phyloP scores from a whole-genome alignment of 2,329 filamentous ascomycete species.

The Biscogniauxia mediterranea region DNA sequence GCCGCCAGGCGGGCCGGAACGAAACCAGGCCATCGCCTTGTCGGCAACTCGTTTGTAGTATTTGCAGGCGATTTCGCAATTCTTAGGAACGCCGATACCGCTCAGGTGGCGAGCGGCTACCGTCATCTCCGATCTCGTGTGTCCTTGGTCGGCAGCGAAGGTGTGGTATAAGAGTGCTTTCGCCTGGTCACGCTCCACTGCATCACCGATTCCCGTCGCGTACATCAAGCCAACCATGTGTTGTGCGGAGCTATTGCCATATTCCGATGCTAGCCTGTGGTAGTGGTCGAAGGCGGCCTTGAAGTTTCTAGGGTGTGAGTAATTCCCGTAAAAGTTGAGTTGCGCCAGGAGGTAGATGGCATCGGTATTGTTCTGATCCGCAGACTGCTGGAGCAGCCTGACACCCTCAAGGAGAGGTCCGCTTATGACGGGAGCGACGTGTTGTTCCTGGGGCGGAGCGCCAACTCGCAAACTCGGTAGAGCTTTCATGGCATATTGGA shows the following conservation, averaged over 20 bases:
- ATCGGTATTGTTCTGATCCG: constrained; percentile 65
- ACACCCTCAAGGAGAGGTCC: constrained; percentile 51
- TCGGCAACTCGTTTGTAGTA: constrained; percentile 95
- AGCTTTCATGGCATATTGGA: constrained; percentile 46
- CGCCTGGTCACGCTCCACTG: constrained; percentile 81
- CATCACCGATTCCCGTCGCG: constrained; percentile 82
- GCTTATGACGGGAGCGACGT: constrained; percentile 36
- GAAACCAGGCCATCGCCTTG: constrained; percentile 84
- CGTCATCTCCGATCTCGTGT: constrained; percentile 89
- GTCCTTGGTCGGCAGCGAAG: constrained; percentile 81
- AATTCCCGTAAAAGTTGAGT: constrained; percentile 97
- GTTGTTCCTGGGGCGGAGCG: constrained; percentile 42
- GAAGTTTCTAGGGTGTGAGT: constrained; percentile 80
- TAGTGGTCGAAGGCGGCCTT: constrained; percentile 78
- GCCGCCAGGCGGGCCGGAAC: constrained; percentile 87
- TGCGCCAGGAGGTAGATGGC: constrained; percentile 88
- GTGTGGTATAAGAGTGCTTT: constrained; percentile 92
- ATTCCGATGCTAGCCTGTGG: constrained; percentile 67
- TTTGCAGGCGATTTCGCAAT: constrained; percentile 78
- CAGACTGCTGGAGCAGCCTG: constrained; percentile 51
- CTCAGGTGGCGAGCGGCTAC: constrained; percentile 81
- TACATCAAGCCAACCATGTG: constrained; percentile 97
- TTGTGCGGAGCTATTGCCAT: constrained; percentile 89
- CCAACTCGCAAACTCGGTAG: constrained; percentile 50
- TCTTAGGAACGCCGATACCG: constrained; percentile 81